Base-by-base conservation (phyloP, 1,284 basidiomycete genomes). In the Athelia sp. region DNA sequence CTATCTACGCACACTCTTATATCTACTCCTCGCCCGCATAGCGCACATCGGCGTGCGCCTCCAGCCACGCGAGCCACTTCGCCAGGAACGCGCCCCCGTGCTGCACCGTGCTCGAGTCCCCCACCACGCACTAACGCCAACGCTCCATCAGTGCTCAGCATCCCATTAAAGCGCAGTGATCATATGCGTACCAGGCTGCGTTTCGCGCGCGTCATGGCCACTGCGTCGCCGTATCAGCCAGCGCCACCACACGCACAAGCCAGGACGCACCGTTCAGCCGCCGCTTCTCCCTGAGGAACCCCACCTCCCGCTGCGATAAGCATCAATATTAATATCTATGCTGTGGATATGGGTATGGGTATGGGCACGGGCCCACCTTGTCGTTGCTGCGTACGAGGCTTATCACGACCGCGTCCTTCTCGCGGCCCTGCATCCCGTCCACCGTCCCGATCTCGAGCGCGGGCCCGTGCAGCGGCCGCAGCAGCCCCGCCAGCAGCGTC, bases 181-280 rank as follows among this genome's bases (percentile, higher is more conserved):
- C n/a, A n/a, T n/a, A n/a, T n/a, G n/a, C n/a, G n/a, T 57, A 93
- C 91, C 50, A 98, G 73, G 63, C 95, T 92, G 17, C 93, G 74
- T 58, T 87, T 85, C 2, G 94, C 90, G 45, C 94, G 74, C 2
- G 95, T 98, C 95, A 98, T 98, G 0, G 93, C 93, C 43, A 96
- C 92, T 87, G 45, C 0, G 45, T 29, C 13, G 4, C 26, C 4
- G 4, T 29, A 29, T 6, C 13, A 29, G 26, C 13, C 49, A 51
- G 8, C 29, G 40, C 35, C 24, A n/a, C 36, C 6, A 6, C 19
- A 45, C 32, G 35, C 45, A 29, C 15, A 21, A 23, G 43, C 8
- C 9, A 18, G 34, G 17, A 48, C 75, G 49, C 57, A 87, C 88
- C 90, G 63, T 98, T 98, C 59, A 98, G 69, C 38, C 95, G 74